phyloP scores from a whole-genome alignment of 2,329 filamentous ascomycete species.

The Balansia obtecta region DNA sequence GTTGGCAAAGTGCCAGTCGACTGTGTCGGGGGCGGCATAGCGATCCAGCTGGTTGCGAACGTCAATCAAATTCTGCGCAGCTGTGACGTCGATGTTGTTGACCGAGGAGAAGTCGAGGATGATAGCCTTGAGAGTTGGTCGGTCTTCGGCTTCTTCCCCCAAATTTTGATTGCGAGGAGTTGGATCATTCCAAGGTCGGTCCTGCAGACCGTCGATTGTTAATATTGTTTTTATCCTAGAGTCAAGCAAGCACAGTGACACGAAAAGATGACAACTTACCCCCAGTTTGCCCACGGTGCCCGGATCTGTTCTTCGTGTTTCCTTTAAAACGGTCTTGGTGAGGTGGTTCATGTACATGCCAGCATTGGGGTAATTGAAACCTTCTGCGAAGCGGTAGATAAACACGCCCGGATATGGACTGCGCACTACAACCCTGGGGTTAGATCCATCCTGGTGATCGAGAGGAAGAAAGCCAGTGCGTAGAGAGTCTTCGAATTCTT shows the following conservation, averaged over 20 bases:
- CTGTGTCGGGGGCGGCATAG: conserved; percentile 31
- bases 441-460: conserved; percentile 37
- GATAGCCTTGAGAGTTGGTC: conserved; percentile 41
- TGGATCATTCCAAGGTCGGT: conserved; percentile 47
- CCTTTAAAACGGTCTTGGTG: conserved; percentile 30
- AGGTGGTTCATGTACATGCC: conserved; percentile 38
- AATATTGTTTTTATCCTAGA: conserved; percentile 1
- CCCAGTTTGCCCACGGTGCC: conserved; percentile 32
- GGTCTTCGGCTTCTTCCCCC: conserved; percentile 20
- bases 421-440: conserved; percentile 32
- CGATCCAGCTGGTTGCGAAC: conserved; percentile 39
- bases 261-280: conserved; percentile 18
- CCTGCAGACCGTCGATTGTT: conserved; percentile 12
- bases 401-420: conserved; percentile 40
- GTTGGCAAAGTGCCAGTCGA: conserved; percentile 39
- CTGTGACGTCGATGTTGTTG: conserved; percentile 43
- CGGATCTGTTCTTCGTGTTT: conserved; percentile 32
- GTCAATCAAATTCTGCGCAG: conserved; percentile 40
- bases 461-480: conserved; percentile 34
- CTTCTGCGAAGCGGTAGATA: conserved; percentile 41
- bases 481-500: conserved; percentile 32
- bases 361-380: conserved; percentile 45
- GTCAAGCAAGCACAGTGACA: background rate
- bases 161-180: conserved; percentile 23
- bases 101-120: conserved; percentile 43